These are phyloP conservation scores for Solanum hybrid DNA, from an alignment of 305 asterid genomes.

Conservation along the genomic window DNA sequence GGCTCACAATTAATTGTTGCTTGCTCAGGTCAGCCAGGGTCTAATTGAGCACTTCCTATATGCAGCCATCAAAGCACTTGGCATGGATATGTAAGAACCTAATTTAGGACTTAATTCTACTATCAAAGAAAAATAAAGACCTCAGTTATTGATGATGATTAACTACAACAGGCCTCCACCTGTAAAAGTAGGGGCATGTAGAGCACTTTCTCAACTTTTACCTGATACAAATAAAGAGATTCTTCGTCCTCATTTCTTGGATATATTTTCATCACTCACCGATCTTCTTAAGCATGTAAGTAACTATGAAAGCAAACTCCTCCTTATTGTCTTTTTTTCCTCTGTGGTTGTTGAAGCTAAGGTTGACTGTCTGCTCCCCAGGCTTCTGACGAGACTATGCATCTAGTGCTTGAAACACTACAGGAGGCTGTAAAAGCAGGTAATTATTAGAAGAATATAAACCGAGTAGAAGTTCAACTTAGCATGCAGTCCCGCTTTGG, in stretches of 20 bases:
- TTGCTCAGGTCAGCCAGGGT: slow-evolving; percentile 59
- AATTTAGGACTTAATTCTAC: background rate
- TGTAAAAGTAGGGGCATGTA: slow-evolving; percentile 95
- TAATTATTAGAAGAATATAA: slow-evolving; percentile 15
- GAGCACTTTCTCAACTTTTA: slow-evolving; percentile 81
- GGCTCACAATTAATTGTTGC: background rate
- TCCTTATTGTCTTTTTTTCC: background rate
- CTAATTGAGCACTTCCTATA: slow-evolving; percentile 59
- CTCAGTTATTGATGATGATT: background rate
- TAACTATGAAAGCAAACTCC: background rate
- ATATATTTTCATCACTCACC: slow-evolving; percentile 65
- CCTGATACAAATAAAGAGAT: slow-evolving; percentile 57
- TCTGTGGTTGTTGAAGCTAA: slow-evolving; percentile 7
- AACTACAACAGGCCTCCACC: slow-evolving; percentile 65
- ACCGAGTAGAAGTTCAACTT: background rate
- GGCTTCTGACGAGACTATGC: slow-evolving; percentile 99
- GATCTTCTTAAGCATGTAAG: slow-evolving; percentile 86
- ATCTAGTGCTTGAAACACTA: slow-evolving; percentile 89
- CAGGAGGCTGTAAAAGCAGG: slow-evolving; percentile 89
- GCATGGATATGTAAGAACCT: slow-evolving; percentile 85
- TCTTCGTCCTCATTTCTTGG: slow-evolving; percentile 56
- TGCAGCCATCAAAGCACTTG: slow-evolving; percentile 71
- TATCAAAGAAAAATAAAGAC: background rate
- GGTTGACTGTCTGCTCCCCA: slow-evolving; percentile 28
- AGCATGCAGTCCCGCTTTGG: background rate